phyloP scores from a whole-genome alignment of 2,329 filamentous ascomycete species.

The Pseudonectria foliicola region DNA sequence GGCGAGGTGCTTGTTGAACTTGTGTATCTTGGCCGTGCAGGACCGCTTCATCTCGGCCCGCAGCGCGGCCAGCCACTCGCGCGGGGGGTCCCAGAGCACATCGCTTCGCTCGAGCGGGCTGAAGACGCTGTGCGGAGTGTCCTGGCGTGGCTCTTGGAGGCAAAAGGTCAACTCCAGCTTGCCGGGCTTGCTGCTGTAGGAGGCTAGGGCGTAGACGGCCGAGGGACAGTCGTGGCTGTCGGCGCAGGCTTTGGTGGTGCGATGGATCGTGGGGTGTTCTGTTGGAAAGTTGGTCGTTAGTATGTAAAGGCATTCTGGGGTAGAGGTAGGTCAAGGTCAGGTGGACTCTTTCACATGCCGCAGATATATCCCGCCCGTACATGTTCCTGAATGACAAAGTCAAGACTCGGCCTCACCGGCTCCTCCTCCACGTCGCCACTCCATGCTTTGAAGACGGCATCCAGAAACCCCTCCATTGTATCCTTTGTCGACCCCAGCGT shows the following conservation, averaged over 20 bases:
- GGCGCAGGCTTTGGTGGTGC: conserved; percentile 9
- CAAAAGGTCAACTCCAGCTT: conserved; percentile 23
- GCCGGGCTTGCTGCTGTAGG: conserved; percentile 21
- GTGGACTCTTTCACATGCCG: too few relatives aligned
- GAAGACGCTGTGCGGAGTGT: conserved; percentile 10
- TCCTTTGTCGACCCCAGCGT: conserved; percentile 17
- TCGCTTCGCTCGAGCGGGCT: conserved; percentile 22
- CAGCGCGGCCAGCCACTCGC: conserved; percentile 16
- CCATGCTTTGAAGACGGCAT: conserved; percentile 25
- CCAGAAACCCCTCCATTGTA: conserved; percentile 27
- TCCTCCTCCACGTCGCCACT: conserved; percentile 5
- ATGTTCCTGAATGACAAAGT: conserved; percentile 23
- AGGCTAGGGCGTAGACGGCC: conserved; percentile 18
- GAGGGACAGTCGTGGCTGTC: conserved; percentile 9
- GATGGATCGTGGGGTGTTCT: conserved; percentile 14
- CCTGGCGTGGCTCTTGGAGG: conserved; percentile 14
- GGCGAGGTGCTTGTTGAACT: conserved; percentile 25
- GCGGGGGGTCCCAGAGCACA: conserved; percentile 15
- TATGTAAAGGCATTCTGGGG: background rate
- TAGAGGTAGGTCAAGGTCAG: too few relatives aligned
- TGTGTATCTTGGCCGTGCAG: conserved; percentile 21
- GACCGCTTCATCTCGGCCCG: conserved; percentile 13
- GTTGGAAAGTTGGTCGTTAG: background rate
- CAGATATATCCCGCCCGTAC: conserved; percentile 22
- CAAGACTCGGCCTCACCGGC: conserved; percentile 18